A percentile compares a stretch with the other conserved stretches of the same genome.
Evolutionary conservation across 345 rosid genomes (phyloP).

Genomic region (Erodium maritimum): DNA sequence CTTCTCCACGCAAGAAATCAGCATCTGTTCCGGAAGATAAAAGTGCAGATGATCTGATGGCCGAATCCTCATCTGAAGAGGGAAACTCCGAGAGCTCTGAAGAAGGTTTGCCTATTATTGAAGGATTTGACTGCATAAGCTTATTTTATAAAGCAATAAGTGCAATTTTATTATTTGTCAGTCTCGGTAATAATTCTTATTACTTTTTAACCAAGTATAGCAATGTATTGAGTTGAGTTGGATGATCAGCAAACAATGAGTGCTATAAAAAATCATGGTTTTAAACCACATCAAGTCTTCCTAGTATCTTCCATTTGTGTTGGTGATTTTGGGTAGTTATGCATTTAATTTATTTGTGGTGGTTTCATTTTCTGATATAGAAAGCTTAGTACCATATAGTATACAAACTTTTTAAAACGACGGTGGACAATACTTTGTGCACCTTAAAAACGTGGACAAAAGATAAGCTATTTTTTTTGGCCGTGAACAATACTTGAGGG

Average conservation of each 20-base stretch:
- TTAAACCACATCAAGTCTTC: not conserved
- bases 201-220: not conserved
- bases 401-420: not conserved
- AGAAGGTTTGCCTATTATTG: slow-evolving; percentile 34
- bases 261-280: not conserved
- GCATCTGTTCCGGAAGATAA: slow-evolving; percentile 19
- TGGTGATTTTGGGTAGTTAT: too few relatives aligned
- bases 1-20: slow-evolving; percentile 25
- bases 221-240: not conserved
- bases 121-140: slow-evolving; percentile 16
- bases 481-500: too few relatives aligned
- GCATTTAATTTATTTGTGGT: not conserved
- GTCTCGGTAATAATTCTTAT: not conserved
- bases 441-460: too few relatives aligned
- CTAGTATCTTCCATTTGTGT: not conserved
- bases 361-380: not conserved
- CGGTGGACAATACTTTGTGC: too few relatives aligned
- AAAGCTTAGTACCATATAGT: not conserved
- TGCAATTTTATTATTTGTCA: slow-evolving; percentile 2
- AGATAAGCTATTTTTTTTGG: too few relatives aligned
- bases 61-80: slow-evolving; percentile 43
- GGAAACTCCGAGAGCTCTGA: slow-evolving; percentile 29
- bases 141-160: slow-evolving; percentile 2
- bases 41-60: slow-evolving; percentile 24
- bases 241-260: not conserved